Percentiles rank a stretch among this genome's conserved stretches.
Conservation (phyloP, 2,329 filamentous ascomycete genomes). For the Neopestalotiopsis clavispora region DNA sequence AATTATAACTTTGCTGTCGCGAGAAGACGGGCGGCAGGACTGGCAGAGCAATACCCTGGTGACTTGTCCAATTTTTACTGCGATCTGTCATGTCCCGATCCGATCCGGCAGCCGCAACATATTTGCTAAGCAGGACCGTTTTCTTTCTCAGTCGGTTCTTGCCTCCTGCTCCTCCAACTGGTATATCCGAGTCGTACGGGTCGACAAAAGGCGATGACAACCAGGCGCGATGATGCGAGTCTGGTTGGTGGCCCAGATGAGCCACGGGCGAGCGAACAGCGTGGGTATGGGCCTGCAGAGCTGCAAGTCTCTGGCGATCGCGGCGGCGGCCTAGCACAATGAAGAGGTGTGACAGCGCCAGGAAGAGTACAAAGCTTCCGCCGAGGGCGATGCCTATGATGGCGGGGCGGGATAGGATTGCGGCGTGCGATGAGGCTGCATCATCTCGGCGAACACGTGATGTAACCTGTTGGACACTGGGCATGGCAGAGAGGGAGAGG, state of each 20-base stretch:
- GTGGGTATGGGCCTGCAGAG: not conserved
- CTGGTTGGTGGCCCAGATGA: too few relatives aligned
- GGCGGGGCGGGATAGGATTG: slow-evolving; percentile 35
- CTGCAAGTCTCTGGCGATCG: not conserved
- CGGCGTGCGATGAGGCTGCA: not conserved
- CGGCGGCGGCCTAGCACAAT: slow-evolving; percentile 37
- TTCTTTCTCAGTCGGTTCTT: not conserved
- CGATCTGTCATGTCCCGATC: not conserved
- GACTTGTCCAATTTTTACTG: too few relatives aligned
- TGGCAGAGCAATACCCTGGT: not conserved
- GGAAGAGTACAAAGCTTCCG: slow-evolving; percentile 51
- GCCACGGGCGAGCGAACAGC: not conserved
- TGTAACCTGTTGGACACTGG: slow-evolving; percentile 11
- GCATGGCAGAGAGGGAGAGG: not conserved
- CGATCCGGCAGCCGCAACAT: not conserved
- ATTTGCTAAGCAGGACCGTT: not conserved
- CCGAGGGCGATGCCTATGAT: slow-evolving; percentile 52
- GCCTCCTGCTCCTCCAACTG: not conserved
- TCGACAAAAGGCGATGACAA: not conserved
- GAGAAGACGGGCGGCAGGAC: slow-evolving; percentile 29
- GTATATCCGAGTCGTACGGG: not conserved
- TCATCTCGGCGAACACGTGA: slow-evolving; percentile 15
- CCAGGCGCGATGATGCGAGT: too few relatives aligned
- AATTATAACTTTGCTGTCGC: slow-evolving; percentile 24
- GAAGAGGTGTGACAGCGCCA: slow-evolving; percentile 47